Base-by-base conservation (phyloP, 2,329 filamentous ascomycete species). In the Eurotiales sp. region DNA sequence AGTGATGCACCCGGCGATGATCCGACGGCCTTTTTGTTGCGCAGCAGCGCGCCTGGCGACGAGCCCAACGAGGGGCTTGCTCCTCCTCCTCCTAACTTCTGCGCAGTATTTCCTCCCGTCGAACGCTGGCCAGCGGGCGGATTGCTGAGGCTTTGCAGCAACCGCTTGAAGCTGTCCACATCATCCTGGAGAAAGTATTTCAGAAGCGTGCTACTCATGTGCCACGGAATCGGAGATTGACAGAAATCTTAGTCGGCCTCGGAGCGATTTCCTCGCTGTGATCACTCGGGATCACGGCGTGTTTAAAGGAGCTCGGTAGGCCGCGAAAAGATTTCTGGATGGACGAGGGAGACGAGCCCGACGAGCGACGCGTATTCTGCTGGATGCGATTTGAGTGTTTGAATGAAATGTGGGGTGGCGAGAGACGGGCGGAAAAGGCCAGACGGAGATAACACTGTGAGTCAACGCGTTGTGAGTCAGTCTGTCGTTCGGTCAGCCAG, bases 161-260 rank as follows among this genome's bases (percentile, higher is more conserved):
- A 82, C 77, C 86, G 87, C 76, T 88, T 87, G 81, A 99, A 97
- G 68, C 78, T 84, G 71, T 95, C 91, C 84, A 96, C 87, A 84
- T 99, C 90, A 81, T 96, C 88, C 84, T 96, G 87, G 79, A 95
- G 87, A 72, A 92, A 97, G 71, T 83, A 89, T 81, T 90, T 91
- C 92, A 92, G 96, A 72, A 99, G 84, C 82, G 87, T 83, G 78
- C 90, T 87, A 86, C 89, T 97, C 92, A 97, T 93, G 84, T 83
- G 84, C 75, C 69, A 71, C 61, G 60, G 64, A 53, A 63, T 61
- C 49, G 66, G 49, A 58, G 50, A 42, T 32, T 58, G 58, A 60
- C 61, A 60, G 64, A 53, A 67, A 69, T 59, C 62, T 69, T 74
- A 70, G 66, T 69, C 72, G 72, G 74, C 77, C 82, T 79, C 74